Evolutionary conservation across 345 rosid species (phyloP), one percentile per base, ranked within the genome.

Genomic region (Sisymbrium irio): DNA sequence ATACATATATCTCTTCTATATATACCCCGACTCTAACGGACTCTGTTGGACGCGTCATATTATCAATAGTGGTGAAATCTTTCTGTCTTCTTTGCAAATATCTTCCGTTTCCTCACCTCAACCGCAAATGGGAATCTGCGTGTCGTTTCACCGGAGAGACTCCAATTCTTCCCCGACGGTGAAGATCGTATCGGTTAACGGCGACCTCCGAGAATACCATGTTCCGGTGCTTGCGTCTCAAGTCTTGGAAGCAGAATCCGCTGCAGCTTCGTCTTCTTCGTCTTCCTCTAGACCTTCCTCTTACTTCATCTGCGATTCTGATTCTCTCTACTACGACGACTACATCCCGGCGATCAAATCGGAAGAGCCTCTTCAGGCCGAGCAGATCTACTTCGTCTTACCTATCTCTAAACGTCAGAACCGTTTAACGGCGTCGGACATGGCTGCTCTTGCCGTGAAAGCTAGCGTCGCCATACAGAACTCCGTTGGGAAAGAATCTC

Each of bases 401-500:
- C 93, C 96, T 0, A 30, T 51, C 10, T 86, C 96, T 13, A 91
- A 84, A 80, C 96, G 89, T n/a, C 82, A 77, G 41, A 73, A 77
- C 70, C 85, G 80, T 9, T 39, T 94, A 13, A 67, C 85, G n/a
- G 90, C 98, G 14, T 75, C 87, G 5, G 97, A 87, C 45, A 94
- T 94, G 98, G 98, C 96, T 1, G 96, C 93, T 41, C 81, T 91
- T 69, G 98, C 98, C 13, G 97, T 94, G 15, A 91, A 87, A 73
- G 98, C 97, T 39, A 86, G 89, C 85, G 69, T 85, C 20, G 96
- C 98, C 39, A 73, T 94, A 40, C 88, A 83, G 19, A 87, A 76
- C 10, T 78, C 78, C 25, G 70, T 51, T 0, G 77, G 72, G 45
- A 82, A 72, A 55, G 76, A 57, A 0, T 61, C 74, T 5, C 60